phyloP scores from a whole-genome alignment of 2,329 filamentous ascomycete species.

The Sarocladium kiliense region DNA sequence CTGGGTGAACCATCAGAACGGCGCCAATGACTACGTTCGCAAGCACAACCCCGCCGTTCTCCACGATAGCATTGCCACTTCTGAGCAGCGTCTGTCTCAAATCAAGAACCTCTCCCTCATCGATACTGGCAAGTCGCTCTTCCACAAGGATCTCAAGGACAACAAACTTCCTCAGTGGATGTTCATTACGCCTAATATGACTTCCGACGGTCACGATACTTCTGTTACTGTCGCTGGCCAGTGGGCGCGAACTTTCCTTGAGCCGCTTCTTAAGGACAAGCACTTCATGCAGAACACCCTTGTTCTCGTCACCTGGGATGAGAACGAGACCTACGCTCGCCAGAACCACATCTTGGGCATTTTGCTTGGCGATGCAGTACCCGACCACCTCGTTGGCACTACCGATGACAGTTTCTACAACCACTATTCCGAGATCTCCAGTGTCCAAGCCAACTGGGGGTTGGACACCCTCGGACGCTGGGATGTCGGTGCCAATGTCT shows the following conservation, averaged over 20 bases:
- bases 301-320: conserved; percentile 74
- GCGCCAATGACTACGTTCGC: conserved; percentile 71
- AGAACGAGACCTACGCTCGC: conserved; percentile 63
- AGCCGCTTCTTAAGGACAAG: conserved; percentile 62
- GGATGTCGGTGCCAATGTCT: conserved; percentile 70
- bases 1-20: conserved; percentile 60
- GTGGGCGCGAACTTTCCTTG: conserved; percentile 65
- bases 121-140: conserved; percentile 42
- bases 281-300: conserved; percentile 74
- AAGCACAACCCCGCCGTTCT: conserved; percentile 71
- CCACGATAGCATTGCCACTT: conserved; percentile 59
- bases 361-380: conserved; percentile 70
- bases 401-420: conserved; percentile 66
- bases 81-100: conserved; percentile 54
- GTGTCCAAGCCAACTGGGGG: conserved; percentile 64
- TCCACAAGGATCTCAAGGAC: conserved; percentile 60
- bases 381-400: conserved; percentile 58
- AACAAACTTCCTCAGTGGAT: conserved; percentile 65
- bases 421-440: conserved; percentile 66
- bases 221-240: conserved; percentile 61
- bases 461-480: conserved; percentile 65
- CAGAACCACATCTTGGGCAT: conserved; percentile 67
- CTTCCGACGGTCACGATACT: conserved; percentile 70
- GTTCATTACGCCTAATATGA: conserved; percentile 72
- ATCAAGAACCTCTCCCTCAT: conserved; percentile 63